phyloP scores from a whole-genome alignment of 1,139 yeast genomes.

The Blastobotrys capitulatus region DNA sequence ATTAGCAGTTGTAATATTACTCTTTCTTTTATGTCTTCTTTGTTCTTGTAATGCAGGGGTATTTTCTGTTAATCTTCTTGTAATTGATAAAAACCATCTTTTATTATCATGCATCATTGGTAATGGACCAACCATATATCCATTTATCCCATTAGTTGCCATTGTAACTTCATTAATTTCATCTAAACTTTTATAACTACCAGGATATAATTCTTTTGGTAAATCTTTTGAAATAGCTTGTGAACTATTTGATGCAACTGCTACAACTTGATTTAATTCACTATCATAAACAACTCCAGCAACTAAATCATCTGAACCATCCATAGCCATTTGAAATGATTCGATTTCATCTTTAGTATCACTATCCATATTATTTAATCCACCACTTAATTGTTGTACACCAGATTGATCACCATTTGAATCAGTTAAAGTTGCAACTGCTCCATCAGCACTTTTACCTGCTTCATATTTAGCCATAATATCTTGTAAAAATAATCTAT shows the following conservation, averaged over 20 bases:
- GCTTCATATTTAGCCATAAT: constrained; percentile 22
- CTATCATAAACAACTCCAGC: constrained; percentile 24
- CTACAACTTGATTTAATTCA: constrained; percentile 14
- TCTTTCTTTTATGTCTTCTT: background rate
- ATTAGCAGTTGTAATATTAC: constrained; percentile 6
- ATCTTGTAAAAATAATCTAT: constrained; percentile 28
- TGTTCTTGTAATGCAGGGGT: constrained; percentile 20
- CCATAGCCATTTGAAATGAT: constrained; percentile 21
- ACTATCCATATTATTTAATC: background rate
- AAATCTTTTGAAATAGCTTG: constrained; percentile 10
- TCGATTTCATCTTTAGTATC: constrained; percentile 10
- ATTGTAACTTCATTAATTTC: constrained; percentile 10
- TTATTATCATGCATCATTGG: background rate
- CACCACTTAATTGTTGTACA: too few species aligned
- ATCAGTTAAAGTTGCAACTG: background rate
- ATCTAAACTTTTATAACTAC: constrained; percentile 10
- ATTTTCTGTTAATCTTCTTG: constrained; percentile 24
- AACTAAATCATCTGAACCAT: constrained; percentile 25
- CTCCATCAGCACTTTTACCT: background rate
- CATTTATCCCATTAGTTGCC: constrained; percentile 14
- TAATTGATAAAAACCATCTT: constrained; percentile 14
- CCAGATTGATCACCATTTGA: too few species aligned
- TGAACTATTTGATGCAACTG: constrained; percentile 13
- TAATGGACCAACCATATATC: constrained; percentile 23
- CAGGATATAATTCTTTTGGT: constrained; percentile 22